Percentiles rank a stretch among this genome's conserved stretches.
These are phyloP conservation scores for Coriolopsis trogii DNA, from an alignment of 1,284 basidiomycete species.

Conservation along the genomic window DNA sequence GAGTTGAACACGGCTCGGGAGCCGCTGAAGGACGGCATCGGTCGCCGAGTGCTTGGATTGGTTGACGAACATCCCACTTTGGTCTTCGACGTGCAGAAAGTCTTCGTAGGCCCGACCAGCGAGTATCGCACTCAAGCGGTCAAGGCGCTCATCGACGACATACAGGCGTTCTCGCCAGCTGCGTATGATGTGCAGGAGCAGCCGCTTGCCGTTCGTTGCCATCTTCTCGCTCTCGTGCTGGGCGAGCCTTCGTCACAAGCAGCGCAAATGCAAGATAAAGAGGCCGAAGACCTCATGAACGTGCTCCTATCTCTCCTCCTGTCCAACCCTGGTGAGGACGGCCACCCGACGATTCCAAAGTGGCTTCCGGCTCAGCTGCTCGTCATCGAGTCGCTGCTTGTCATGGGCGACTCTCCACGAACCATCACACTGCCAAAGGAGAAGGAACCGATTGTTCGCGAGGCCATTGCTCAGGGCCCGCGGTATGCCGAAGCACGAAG, in stretches of 20 bases:
- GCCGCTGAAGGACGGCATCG: conserved; percentile 65
- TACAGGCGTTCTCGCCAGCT: conserved; percentile 66
- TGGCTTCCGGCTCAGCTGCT: conserved; percentile 87
- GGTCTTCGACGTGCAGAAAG: conserved; percentile 87
- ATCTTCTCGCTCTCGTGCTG: conserved; percentile 83
- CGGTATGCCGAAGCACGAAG: conserved; percentile 61
- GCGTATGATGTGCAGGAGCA: conserved; percentile 73
- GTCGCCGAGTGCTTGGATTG: conserved; percentile 71
- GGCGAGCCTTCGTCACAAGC: conserved; percentile 68
- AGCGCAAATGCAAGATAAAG: conserved; percentile 48
- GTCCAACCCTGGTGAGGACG: conserved; percentile 56
- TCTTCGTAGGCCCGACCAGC: conserved; percentile 69
- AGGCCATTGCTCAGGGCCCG: conserved; percentile 58
- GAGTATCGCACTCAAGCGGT: conserved; percentile 65
- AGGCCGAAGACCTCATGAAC: conserved; percentile 58
- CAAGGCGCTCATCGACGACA: conserved; percentile 70
- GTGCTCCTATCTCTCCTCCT: conserved; percentile 66
- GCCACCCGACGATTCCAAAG: conserved; percentile 60
- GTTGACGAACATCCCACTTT: conserved; percentile 88
- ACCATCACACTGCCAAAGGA: conserved; percentile 67
- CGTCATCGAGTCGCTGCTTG: conserved; percentile 81
- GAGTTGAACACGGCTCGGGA: conserved; percentile 73
- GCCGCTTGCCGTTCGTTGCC: conserved; percentile 79
- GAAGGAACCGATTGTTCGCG: conserved; percentile 60
- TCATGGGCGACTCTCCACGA: conserved; percentile 73